Percentiles rank a stretch among this genome's conserved stretches.
Evolutionary conservation across 2,329 filamentous ascomycete genomes (phyloP).

Genomic region (Myriosclerotinia scirpicola): DNA sequence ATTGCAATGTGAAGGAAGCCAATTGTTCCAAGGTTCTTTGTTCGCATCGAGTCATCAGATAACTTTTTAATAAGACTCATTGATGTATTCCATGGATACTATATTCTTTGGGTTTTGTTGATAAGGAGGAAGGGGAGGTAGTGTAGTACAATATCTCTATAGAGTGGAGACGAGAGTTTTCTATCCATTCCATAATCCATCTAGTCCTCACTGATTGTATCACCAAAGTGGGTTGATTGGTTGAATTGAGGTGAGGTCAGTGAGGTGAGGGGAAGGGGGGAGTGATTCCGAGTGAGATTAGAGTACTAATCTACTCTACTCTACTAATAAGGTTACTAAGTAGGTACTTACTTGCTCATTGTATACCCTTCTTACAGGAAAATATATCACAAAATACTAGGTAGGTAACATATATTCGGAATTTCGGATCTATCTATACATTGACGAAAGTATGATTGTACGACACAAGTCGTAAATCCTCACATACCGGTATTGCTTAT

Average conservation of each 20-base stretch:
- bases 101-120: constrained; percentile 1
- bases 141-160: background rate
- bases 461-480: background rate
- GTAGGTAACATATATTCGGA: background rate
- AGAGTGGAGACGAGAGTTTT: constrained; percentile 9
- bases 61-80: background rate
- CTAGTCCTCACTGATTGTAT: background rate
- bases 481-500: background rate
- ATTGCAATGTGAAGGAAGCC: background rate
- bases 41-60: constrained; percentile 8
- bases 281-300: background rate
- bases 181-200: background rate
- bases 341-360: too few relatives aligned
- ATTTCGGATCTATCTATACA: background rate
- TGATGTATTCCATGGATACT: constrained; percentile 10
- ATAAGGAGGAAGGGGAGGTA: background rate
- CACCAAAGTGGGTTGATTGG: constrained; percentile 6
- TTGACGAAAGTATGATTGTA: too few relatives aligned
- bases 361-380: background rate
- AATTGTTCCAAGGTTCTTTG: constrained; percentile 20
- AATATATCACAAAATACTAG: background rate
- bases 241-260: background rate
- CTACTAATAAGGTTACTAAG: too few relatives aligned
- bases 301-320: too few relatives aligned
- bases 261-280: background rate